Conservation (phyloP, 805 yeast genomes). For the Yamadazyma insecticola region DNA sequence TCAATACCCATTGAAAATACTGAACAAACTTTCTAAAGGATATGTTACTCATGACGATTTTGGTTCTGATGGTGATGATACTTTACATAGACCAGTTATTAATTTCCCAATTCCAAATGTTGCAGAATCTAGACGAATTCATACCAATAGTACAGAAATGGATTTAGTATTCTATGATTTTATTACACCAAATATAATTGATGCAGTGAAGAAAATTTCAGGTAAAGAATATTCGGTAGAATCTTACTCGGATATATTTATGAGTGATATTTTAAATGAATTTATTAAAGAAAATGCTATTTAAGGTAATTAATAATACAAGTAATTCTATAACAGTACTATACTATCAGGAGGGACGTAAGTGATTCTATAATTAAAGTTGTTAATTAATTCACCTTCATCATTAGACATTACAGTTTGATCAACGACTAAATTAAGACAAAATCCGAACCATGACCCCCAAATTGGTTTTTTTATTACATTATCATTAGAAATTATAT, state of each 20-base stretch:
- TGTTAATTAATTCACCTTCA: slow-evolving; percentile 47
- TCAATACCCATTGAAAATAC: slow-evolving; percentile 2
- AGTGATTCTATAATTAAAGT: slow-evolving; percentile 63
- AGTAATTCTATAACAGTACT: slow-evolving; percentile 10
- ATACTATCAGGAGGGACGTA: slow-evolving; percentile 54
- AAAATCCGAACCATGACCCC: slow-evolving; percentile 71
- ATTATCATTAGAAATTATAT: slow-evolving; percentile 28
- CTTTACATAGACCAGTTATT: slow-evolving; percentile 57
- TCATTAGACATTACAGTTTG: slow-evolving; percentile 8
- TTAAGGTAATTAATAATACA: slow-evolving; percentile 4
- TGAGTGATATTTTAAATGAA: slow-evolving; percentile 31
- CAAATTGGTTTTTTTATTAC: slow-evolving; percentile 42
- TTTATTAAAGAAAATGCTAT: slow-evolving; percentile 18
- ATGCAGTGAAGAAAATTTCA: slow-evolving; percentile 27
- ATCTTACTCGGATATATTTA: slow-evolving; percentile 26
- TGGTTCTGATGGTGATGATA: slow-evolving; percentile 85
- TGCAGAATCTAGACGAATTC: slow-evolving; percentile 48
- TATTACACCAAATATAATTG: slow-evolving; percentile 37
- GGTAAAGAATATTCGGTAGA: slow-evolving; percentile 14
- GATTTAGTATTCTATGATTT: slow-evolving; percentile 81
- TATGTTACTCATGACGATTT: slow-evolving; percentile 79
- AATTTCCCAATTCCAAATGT: slow-evolving; percentile 74
- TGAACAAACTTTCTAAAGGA: slow-evolving; percentile 48
- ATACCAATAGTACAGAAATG: slow-evolving; percentile 49
- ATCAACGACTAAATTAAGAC: slow-evolving; percentile 56